Evolutionary conservation across 371 early-diverging fungal species (phyloP).

Genomic region (Mortierella sp.): DNA sequence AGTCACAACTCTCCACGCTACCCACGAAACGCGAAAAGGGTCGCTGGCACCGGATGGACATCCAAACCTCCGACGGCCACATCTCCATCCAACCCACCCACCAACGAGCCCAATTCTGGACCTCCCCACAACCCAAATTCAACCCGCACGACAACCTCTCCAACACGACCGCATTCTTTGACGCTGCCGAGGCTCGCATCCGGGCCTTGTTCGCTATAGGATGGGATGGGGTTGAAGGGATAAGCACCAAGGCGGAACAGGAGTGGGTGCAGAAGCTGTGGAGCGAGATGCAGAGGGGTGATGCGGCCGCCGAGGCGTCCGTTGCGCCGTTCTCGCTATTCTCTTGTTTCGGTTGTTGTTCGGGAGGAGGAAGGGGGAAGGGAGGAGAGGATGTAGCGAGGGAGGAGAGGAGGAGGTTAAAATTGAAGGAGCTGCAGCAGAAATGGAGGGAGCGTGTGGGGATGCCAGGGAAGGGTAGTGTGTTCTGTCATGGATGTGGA

Average conservation of each 20-base stretch:
- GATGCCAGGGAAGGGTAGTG: conserved; percentile 32
- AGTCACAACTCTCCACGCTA: not conserved
- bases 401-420: conserved; percentile 33
- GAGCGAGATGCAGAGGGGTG: conserved; percentile 31
- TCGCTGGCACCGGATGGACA: conserved; percentile 51
- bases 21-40: conserved; percentile 33
- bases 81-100: conserved; percentile 17
- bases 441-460: conserved; percentile 42
- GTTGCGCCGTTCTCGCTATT: conserved; percentile 10
- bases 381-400: not conserved
- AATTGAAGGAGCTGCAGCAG: conserved; percentile 28
- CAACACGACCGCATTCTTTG: conserved; percentile 24
- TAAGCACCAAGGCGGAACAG: conserved; percentile 30
- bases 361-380: not conserved
- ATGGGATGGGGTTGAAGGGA: conserved; percentile 47
- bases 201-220: conserved; percentile 22
- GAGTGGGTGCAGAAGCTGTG: conserved; percentile 45
- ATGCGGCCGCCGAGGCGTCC: conserved; percentile 28
- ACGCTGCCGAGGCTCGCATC: conserved; percentile 27
- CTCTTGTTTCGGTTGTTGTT: conserved; percentile 14
- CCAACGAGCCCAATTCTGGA: conserved; percentile 46
- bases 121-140: conserved; percentile 9
- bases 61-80: conserved; percentile 39
- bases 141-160: conserved; percentile 36
- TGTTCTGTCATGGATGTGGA: conserved; percentile 35